Evolutionary conservation across 371 early-diverging fungal species (phyloP).

Genomic region (Mortierella sp.): DNA sequence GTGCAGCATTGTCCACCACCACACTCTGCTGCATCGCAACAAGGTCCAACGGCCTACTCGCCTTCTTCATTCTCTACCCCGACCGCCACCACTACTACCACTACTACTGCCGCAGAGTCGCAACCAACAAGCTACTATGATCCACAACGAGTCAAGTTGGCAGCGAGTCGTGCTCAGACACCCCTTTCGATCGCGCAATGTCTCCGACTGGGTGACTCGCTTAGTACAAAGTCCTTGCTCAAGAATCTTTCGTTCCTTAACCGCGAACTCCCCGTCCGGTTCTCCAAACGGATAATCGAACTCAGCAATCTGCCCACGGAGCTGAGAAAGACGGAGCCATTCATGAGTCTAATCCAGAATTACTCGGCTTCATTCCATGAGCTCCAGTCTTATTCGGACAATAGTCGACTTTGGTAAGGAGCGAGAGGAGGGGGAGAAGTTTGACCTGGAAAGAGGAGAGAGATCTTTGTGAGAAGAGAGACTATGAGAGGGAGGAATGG

Average conservation of each 20-base stretch:
- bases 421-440: not conserved
- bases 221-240: constrained; percentile 40
- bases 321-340: constrained; percentile 36
- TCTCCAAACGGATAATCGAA: constrained; percentile 45
- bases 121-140: not conserved
- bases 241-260: constrained; percentile 48
- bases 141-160: constrained; percentile 34
- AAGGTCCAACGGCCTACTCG: not conserved
- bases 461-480: not conserved
- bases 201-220: constrained; percentile 32
- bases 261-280: constrained; percentile 45
- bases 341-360: constrained; percentile 33
- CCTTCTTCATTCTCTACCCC: not conserved
- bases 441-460: not conserved
- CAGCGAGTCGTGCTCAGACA: constrained; percentile 32
- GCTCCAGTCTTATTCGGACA: constrained; percentile 36
- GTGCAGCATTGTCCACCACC: too few relatives aligned
- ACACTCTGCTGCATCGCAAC: not conserved
- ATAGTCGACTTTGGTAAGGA: constrained; percentile 33
- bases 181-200: constrained; percentile 47
- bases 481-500: not conserved
- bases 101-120: not conserved
- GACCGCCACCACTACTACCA: not conserved
- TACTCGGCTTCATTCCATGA: constrained; percentile 36
- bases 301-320: constrained; percentile 30